Evolutionary conservation across 2,329 filamentous ascomycete species (phyloP).

Genomic region (Scytalidium sp.): DNA sequence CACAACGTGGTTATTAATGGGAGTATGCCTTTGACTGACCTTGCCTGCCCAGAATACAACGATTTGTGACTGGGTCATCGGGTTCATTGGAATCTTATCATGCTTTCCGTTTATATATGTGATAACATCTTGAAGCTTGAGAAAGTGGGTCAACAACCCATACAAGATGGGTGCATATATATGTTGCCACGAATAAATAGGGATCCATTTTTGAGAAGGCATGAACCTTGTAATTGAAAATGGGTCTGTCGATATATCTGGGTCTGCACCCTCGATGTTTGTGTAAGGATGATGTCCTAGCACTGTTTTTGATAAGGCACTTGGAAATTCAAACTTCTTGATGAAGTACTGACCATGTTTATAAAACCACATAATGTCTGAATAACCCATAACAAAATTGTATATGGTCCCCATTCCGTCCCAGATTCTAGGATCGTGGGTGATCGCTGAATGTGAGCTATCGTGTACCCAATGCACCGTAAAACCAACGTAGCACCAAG

Average conservation of each 20-base stretch:
- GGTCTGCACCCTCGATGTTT: not conserved
- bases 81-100: not conserved
- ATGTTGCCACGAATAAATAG: not conserved
- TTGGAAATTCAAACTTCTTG: not conserved
- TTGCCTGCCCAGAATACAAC: not conserved
- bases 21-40: not conserved
- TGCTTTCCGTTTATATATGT: not conserved
- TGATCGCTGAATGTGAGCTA: not conserved
- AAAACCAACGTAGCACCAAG: not conserved
- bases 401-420: not conserved
- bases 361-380: not conserved
- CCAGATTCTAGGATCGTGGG: not conserved
- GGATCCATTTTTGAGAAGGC: not conserved
- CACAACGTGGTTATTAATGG: not conserved
- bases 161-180: not conserved
- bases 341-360: not conserved
- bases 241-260: not conserved
- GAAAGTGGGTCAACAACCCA: not conserved
- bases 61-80: not conserved
- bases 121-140: not conserved
- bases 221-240: not conserved
- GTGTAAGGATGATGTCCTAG: not conserved
- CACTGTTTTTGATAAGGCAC: not conserved
- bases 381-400: not conserved
- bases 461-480: not conserved